Percentiles rank a stretch among this genome's conserved stretches.
Conservation (phyloP, 495 filamentous ascomycete genomes). For the Talaromyces nanjingensis region DNA sequence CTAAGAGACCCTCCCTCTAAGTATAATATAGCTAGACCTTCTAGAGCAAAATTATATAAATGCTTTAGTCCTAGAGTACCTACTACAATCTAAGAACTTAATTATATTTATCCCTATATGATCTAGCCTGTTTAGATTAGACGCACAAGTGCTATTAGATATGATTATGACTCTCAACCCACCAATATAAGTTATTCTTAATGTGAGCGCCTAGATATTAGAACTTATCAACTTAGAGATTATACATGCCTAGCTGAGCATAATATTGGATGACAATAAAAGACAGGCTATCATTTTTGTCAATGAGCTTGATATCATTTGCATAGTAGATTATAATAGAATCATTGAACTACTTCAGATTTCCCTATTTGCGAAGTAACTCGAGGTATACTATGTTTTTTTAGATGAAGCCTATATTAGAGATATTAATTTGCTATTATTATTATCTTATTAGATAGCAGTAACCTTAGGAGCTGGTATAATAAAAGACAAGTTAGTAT, state of each 20-base stretch:
- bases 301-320: conserved; percentile 34
- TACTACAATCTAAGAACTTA: conserved; percentile 50
- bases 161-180: conserved; percentile 31
- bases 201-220: conserved; percentile 69
- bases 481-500: conserved; percentile 66
- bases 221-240: conserved; percentile 53
- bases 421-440: conserved; percentile 66
- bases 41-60: conserved; percentile 54
- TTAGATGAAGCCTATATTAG: conserved; percentile 72
- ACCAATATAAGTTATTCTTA: conserved; percentile 54
- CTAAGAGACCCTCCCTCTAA: conserved; percentile 47
- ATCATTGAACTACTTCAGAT: conserved; percentile 42
- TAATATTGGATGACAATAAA: conserved; percentile 8
- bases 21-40: conserved; percentile 49
- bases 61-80: conserved; percentile 50
- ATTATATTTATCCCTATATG: conserved; percentile 23
- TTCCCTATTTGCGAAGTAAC: conserved; percentile 53
- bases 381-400: conserved; percentile 61
- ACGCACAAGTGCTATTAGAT: conserved; percentile 40
- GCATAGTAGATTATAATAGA: conserved; percentile 39
- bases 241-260: conserved; percentile 23
- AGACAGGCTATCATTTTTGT: conserved; percentile 42
- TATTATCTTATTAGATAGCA: conserved; percentile 50
- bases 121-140: neutral
- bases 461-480: conserved; percentile 61